Evolutionary conservation across 2,329 filamentous ascomycete species (phyloP).

Genomic region (Amauroascus verrucosus): DNA sequence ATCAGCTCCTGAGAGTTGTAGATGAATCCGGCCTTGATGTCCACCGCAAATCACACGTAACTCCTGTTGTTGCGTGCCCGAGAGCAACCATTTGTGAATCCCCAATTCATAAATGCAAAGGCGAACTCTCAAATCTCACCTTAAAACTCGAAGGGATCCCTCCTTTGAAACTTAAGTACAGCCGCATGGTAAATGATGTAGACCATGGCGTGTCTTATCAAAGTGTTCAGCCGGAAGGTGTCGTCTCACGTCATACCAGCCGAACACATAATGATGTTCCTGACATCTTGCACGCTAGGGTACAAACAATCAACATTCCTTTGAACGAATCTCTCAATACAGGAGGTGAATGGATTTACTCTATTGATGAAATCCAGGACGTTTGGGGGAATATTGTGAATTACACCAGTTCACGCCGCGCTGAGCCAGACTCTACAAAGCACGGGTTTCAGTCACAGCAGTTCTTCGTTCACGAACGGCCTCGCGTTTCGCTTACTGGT

Average conservation of each 20-base stretch:
- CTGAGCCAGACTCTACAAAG: conserved; percentile 50
- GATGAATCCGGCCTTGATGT: conserved; percentile 94
- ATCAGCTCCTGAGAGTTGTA: conserved; percentile 71
- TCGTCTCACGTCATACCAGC: conserved; percentile 64
- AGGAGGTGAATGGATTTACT: conserved; percentile 77
- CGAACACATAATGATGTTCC: conserved; percentile 42
- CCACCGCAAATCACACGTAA: conserved; percentile 62
- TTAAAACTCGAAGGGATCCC: conserved; percentile 80
- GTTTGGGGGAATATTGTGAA: conserved; percentile 76
- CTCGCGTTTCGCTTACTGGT: conserved; percentile 57
- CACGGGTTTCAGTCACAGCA: conserved; percentile 58
- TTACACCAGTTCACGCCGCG: conserved; percentile 57
- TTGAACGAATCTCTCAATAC: conserved; percentile 80
- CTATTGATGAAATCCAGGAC: conserved; percentile 84
- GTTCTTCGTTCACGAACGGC: conserved; percentile 80
- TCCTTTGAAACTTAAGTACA: conserved; percentile 86
- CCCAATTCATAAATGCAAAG: conserved; percentile 61
- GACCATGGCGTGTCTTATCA: conserved; percentile 82
- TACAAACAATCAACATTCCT: conserved; percentile 64
- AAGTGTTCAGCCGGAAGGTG: conserved; percentile 81
- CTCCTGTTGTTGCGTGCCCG: conserved; percentile 78
- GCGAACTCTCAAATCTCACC: conserved; percentile 75
- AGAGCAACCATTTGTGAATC: conserved; percentile 61
- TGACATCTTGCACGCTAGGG: conserved; percentile 64
- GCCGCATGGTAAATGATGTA: conserved; percentile 71